phyloP scores from a whole-genome alignment of 495 filamentous ascomycete species.

The Oleoguttula mirabilis region DNA sequence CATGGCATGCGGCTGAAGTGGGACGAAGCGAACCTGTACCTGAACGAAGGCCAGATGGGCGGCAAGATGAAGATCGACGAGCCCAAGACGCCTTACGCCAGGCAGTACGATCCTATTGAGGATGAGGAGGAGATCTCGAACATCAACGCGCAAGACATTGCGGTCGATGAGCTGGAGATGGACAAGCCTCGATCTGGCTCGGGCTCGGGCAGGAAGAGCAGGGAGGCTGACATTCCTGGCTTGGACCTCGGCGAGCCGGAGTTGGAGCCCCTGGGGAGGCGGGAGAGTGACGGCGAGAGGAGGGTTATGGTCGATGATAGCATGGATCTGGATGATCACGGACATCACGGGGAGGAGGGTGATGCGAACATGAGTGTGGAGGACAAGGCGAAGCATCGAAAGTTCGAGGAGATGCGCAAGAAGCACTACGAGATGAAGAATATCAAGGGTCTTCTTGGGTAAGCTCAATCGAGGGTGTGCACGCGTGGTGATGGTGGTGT shows the following conservation, averaged over 20 bases:
- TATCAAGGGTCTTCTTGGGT: constrained; percentile 80
- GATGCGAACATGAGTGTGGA: constrained; percentile 54
- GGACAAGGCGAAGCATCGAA: constrained; percentile 74
- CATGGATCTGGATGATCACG: constrained; percentile 40
- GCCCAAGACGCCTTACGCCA: constrained; percentile 92
- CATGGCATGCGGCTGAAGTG: constrained; percentile 73
- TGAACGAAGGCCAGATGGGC: constrained; percentile 88
- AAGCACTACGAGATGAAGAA: constrained; percentile 98
- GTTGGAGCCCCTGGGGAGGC: constrained; percentile 30
- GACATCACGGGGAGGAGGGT: constrained; percentile 39
- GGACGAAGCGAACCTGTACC: constrained; percentile 95
- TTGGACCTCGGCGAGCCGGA: constrained; percentile 92
- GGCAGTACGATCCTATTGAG: constrained; percentile 76
- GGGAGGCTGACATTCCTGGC: constrained; percentile 75
- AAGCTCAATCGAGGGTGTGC: constrained; percentile 21
- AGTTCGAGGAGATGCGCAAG: constrained; percentile 84
- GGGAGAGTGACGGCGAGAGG: constrained; percentile 49
- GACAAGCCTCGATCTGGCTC: constrained; percentile 19
- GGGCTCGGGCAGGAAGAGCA: constrained; percentile 12
- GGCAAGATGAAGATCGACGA: constrained; percentile 98
- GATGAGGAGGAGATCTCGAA: constrained; percentile 61
- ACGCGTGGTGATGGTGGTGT: not conserved
- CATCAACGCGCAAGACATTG: constrained; percentile 44
- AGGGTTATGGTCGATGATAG: constrained; percentile 64
- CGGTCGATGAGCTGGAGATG: constrained; percentile 61